phyloP scores from a whole-genome alignment of 129 eudicot genomes.

The Smallanthus sonchifolius region DNA sequence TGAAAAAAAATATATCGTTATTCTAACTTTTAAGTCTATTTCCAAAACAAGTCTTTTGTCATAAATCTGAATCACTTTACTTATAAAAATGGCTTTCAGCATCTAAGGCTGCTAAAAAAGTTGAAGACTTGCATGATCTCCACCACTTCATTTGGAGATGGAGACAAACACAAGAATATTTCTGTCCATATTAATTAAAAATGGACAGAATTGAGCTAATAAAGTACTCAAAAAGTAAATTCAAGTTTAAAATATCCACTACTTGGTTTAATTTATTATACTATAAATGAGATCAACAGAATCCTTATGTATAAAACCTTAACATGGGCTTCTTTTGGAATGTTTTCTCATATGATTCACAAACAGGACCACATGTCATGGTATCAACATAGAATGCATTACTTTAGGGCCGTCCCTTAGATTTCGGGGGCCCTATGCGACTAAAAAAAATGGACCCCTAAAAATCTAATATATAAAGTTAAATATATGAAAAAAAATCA shows the following conservation, averaged over 20 bases:
- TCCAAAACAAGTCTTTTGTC: slow-evolving; percentile 25
- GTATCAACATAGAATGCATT: slow-evolving; percentile 28
- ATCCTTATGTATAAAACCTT: slow-evolving; percentile 18
- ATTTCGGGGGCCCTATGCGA: too few relatives aligned
- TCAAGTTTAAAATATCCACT: slow-evolving; percentile 17
- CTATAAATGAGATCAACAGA: neutral
- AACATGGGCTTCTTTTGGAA: slow-evolving; percentile 28
- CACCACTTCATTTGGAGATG: slow-evolving; percentile 28
- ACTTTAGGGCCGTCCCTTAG: too few relatives aligned
- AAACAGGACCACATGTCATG: slow-evolving; percentile 32
- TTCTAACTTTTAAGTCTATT: too few relatives aligned
- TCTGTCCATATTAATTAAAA: slow-evolving; percentile 16
- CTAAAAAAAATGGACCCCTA: too few relatives aligned
- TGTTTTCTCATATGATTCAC: slow-evolving; percentile 26
- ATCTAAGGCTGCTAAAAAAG: slow-evolving; percentile 34
- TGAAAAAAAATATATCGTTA: too few relatives aligned
- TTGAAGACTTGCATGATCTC: slow-evolving; percentile 19
- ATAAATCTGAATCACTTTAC: slow-evolving; percentile 24
- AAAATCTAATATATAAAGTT: too few relatives aligned
- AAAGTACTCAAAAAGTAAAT: slow-evolving; percentile 13
- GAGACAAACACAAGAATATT: slow-evolving; percentile 34
- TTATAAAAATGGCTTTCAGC: slow-evolving; percentile 16
- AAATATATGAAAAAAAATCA: too few relatives aligned
- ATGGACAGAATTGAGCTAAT: neutral
- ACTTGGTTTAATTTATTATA: slow-evolving; percentile 27